Conservation (phyloP, 164 flowering plant genomes). For the Pachysandra terminalis region DNA sequence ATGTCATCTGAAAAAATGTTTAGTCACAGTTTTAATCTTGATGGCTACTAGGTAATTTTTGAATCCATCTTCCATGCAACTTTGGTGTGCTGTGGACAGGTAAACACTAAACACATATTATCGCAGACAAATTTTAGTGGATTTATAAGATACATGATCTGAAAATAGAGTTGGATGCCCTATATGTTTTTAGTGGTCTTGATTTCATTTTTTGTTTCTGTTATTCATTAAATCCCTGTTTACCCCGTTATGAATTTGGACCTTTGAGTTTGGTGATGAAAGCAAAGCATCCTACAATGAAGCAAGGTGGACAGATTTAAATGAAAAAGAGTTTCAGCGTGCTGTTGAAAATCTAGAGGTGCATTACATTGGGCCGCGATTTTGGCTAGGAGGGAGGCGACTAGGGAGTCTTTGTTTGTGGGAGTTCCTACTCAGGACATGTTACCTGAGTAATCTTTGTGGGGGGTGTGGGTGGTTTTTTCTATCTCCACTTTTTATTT, state of each 20-base stretch:
- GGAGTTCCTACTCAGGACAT: too few relatives aligned
- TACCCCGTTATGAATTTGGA: neutral
- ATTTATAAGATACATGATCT: neutral
- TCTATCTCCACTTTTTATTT: too few relatives aligned
- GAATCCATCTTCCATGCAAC: neutral
- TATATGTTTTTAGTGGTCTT: neutral
- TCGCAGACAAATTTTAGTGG: neutral
- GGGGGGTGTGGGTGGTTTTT: too few relatives aligned
- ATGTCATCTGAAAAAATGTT: neutral
- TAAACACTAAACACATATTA: neutral
- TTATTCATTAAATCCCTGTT: too few relatives aligned
- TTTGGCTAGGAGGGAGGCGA: too few relatives aligned
- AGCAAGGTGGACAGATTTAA: neutral
- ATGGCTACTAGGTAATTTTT: too few relatives aligned
- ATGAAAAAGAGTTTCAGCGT: neutral
- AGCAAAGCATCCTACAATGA: neutral
- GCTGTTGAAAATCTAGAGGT: too few relatives aligned
- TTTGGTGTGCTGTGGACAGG: neutral
- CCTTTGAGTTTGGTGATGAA: neutral
- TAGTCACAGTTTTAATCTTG: neutral
- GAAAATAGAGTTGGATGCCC: neutral
- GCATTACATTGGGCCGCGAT: too few relatives aligned
- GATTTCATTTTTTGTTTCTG: neutral
- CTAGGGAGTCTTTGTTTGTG: too few relatives aligned
- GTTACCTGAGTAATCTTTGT: too few relatives aligned